Percentiles rank a stretch among this genome's conserved stretches.
Conservation (phyloP, 2,329 filamentous ascomycete species). For the Botryotinia convoluta region DNA sequence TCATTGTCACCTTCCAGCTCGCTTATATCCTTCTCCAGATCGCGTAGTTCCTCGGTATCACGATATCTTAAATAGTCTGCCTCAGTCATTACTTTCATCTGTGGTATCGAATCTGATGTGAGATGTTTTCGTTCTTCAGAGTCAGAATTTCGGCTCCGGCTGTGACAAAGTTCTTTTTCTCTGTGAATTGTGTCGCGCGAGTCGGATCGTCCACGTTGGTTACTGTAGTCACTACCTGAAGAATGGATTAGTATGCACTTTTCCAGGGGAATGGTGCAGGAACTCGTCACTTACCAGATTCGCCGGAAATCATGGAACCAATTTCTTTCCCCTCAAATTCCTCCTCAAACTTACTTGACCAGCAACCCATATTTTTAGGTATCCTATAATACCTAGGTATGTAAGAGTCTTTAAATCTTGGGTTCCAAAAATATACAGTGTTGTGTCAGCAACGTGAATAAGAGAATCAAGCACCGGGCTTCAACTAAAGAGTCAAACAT, state of each 20-base stretch:
- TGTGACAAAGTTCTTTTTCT: not conserved
- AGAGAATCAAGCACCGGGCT: not conserved
- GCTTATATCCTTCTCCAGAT: constrained; percentile 2
- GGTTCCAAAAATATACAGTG: not conserved
- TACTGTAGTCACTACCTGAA: not conserved
- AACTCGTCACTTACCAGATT: not conserved
- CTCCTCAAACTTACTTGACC: not conserved
- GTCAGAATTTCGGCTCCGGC: not conserved
- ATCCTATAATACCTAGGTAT: not conserved
- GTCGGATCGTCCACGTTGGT: not conserved
- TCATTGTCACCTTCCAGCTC: constrained; percentile 11
- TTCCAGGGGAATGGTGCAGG: not conserved
- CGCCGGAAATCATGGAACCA: not conserved
- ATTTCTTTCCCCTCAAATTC: not conserved
- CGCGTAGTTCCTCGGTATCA: not conserved
- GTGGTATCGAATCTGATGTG: not conserved
- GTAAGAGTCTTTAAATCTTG: not conserved
- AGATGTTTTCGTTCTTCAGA: not conserved
- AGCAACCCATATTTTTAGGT: constrained; percentile 4
- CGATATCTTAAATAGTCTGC: not conserved
- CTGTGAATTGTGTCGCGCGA: not conserved
- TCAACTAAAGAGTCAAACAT: not conserved
- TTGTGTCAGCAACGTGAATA: not conserved
- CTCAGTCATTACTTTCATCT: constrained; percentile 10
- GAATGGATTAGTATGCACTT: not conserved